Evolutionary conservation across 2,329 filamentous ascomycete genomes (phyloP).

Genomic region (Neurospora sp.): DNA sequence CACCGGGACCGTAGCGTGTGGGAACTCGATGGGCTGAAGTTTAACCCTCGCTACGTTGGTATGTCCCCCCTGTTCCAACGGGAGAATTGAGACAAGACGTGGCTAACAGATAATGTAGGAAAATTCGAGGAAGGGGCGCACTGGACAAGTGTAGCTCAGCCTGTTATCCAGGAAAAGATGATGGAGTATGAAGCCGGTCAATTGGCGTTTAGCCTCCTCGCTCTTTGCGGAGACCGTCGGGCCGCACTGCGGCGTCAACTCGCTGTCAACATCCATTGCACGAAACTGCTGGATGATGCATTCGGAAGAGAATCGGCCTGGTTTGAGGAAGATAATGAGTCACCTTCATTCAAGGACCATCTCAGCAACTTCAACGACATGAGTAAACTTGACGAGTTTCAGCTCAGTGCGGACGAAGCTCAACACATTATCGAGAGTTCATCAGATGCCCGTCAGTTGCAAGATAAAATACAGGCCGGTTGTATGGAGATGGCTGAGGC

Average conservation of each 20-base stretch:
- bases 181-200: slow-evolving; percentile 52
- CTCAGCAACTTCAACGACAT: neutral
- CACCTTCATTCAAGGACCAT: neutral
- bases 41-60: slow-evolving; percentile 58
- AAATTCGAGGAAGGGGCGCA: slow-evolving; percentile 29
- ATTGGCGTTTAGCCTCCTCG: slow-evolving; percentile 69
- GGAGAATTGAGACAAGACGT: neutral
- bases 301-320: slow-evolving; percentile 8
- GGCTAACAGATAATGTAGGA: neutral
- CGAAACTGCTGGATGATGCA: slow-evolving; percentile 28
- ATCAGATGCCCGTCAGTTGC: neutral
- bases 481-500: neutral
- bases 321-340: neutral
- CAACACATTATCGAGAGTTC: neutral
- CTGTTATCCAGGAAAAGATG: slow-evolving; percentile 60
- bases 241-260: slow-evolving; percentile 37
- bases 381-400: slow-evolving; percentile 3
- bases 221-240: slow-evolving; percentile 60
- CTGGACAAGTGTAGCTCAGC: slow-evolving; percentile 59
- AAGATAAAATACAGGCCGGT: neutral
- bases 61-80: slow-evolving; percentile 8
- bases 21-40: slow-evolving; percentile 80
- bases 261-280: slow-evolving; percentile 29
- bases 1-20: slow-evolving; percentile 51
- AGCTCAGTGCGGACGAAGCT: slow-evolving; percentile 7